Evolutionary conservation across 306 rosid genomes (phyloP).

Genomic region (Hippophae tibetana): DNA sequence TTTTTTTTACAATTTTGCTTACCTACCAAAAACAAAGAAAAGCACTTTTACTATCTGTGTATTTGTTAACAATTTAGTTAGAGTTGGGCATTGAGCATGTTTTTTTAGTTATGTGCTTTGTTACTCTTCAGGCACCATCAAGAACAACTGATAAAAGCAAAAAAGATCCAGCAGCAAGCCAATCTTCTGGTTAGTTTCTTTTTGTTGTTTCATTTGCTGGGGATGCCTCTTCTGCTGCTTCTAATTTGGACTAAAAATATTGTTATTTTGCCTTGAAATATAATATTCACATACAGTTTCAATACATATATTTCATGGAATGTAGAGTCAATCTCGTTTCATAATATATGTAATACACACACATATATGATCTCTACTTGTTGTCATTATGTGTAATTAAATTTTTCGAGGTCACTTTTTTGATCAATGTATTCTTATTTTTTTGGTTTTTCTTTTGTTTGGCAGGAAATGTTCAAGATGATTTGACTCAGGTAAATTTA

Average conservation of each 20-base stretch:
- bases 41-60: too few relatives aligned
- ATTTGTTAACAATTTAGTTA: too few relatives aligned
- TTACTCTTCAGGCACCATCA: conserved; percentile 41
- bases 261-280: too few relatives aligned
- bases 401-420: background rate
- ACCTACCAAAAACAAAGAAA: too few relatives aligned
- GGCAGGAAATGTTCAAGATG: conserved; percentile 46
- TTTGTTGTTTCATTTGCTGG: background rate
- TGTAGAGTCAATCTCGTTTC: too few relatives aligned
- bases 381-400: too few relatives aligned
- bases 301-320: too few relatives aligned
- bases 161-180: conserved; percentile 42
- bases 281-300: too few relatives aligned
- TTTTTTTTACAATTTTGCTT: too few relatives aligned
- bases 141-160: conserved; percentile 31
- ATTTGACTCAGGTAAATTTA: conserved; percentile 43
- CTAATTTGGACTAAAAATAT: background rate
- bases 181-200: conserved; percentile 51
- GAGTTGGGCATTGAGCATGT: too few relatives aligned
- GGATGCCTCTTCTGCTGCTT: conserved; percentile 2
- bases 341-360: too few relatives aligned
- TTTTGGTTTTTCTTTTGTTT: conserved; percentile 8
- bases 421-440: background rate
- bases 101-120: conserved; percentile 6
- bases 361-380: too few relatives aligned